Percentiles rank a stretch among this genome's conserved stretches.
phyloP scores from a whole-genome alignment of 495 filamentous ascomycete species.

The Schizothecium vesticola region DNA sequence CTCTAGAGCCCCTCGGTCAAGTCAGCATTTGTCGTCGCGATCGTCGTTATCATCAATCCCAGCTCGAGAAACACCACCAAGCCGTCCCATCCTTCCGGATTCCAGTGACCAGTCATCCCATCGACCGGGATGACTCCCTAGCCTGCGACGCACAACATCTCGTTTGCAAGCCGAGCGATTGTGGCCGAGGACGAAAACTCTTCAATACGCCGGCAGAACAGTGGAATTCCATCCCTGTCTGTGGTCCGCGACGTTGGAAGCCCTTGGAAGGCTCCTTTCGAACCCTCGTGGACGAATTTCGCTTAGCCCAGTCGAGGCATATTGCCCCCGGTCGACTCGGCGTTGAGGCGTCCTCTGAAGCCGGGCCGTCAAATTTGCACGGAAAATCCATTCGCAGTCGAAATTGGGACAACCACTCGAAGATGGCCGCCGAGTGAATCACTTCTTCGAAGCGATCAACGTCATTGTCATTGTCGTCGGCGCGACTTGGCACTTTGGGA shows the following conservation, averaged over 20 bases:
- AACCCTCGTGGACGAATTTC: conserved; percentile 25
- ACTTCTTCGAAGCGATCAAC: background rate
- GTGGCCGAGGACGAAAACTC: conserved; percentile 29
- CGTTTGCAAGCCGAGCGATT: conserved; percentile 12
- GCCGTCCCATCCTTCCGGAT: conserved; percentile 14
- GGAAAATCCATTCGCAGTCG: conserved; percentile 10
- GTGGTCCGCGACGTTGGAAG: conserved; percentile 14
- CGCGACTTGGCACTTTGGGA: background rate
- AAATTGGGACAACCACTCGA: conserved; percentile 16
- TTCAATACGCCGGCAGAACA: conserved; percentile 23
- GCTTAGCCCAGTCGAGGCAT: conserved; percentile 24
- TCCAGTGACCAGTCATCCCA: background rate
- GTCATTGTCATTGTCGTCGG: conserved; percentile 1
- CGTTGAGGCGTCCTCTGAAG: conserved; percentile 20
- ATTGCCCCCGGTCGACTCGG: conserved; percentile 17
- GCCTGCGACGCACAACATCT: conserved; percentile 10
- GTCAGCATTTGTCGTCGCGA: background rate
- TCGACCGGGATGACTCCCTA: background rate
- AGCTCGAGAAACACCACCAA: background rate
- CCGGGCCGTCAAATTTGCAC: conserved; percentile 25
- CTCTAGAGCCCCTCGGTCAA: background rate
- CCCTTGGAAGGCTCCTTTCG: conserved; percentile 9
- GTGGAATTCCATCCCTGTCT: conserved; percentile 21
- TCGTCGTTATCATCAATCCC: background rate
- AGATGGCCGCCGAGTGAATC: conserved; percentile 2